Conservation (phyloP, 2,329 filamentous ascomycete species). For the Fusarium tricinctum region DNA sequence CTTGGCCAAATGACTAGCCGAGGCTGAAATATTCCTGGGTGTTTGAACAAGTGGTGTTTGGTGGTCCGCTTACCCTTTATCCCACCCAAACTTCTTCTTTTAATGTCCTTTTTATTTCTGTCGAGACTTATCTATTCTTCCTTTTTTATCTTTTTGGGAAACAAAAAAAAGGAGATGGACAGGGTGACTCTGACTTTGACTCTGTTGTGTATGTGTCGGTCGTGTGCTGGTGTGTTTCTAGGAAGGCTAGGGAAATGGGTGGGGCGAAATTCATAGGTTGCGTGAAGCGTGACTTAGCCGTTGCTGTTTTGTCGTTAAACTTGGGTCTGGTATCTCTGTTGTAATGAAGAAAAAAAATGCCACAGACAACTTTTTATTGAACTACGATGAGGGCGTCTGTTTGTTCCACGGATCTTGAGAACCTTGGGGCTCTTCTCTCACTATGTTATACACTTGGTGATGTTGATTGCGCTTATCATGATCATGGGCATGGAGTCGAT, state of each 20-base stretch:
- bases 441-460: constrained; percentile 12
- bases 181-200: constrained; percentile 27
- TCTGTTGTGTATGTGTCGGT: constrained; percentile 39
- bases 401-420: background rate
- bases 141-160: constrained; percentile 46
- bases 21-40: constrained; percentile 24
- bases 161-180: constrained; percentile 45
- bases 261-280: constrained; percentile 34
- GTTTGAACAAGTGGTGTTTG: constrained; percentile 35
- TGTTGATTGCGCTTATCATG: constrained; percentile 4
- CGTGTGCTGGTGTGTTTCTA: constrained; percentile 30
- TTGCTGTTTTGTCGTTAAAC: constrained; percentile 44
- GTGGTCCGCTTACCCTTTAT: constrained; percentile 24
- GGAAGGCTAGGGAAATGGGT: constrained; percentile 28
- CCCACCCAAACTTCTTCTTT: constrained; percentile 34
- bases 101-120: constrained; percentile 48
- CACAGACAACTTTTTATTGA: constrained; percentile 30
- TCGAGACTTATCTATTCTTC: constrained; percentile 48
- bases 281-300: constrained; percentile 43
- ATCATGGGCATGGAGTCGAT: background rate
- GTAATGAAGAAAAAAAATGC: constrained; percentile 47
- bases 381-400: constrained; percentile 34
- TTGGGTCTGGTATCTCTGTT: constrained; percentile 46
- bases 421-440: background rate
- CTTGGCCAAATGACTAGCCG: constrained; percentile 28